Evolutionary conservation across 768 basidiomycete species (phyloP).

Genomic region (Punctularia strigosozonata): DNA sequence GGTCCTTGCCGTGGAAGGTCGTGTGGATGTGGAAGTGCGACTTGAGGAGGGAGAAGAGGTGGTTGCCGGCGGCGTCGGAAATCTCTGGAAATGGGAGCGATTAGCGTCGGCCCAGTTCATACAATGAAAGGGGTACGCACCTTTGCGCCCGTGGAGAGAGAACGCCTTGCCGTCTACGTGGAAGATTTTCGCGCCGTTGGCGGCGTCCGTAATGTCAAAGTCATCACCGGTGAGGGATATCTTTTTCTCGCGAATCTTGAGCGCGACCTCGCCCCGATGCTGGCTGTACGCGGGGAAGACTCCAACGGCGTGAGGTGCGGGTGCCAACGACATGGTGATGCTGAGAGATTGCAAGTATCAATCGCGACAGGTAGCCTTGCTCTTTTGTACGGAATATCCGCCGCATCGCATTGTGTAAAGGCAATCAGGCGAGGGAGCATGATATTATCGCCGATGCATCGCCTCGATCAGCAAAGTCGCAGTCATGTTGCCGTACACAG

Average conservation of each 20-base stretch:
- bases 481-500: too few species aligned
- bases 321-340: too few species aligned
- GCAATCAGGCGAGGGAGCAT: too few species aligned
- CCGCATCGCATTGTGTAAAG: too few species aligned
- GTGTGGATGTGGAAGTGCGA: background rate
- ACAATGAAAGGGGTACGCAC: background rate
- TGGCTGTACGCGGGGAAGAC: background rate
- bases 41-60: background rate
- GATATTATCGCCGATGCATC: too few species aligned
- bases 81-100: background rate
- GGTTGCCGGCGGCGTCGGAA: background rate
- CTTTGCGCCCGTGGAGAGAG: background rate
- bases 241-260: conserved; percentile 1
- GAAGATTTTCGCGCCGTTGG: background rate
- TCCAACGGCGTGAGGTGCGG: background rate
- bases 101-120: background rate
- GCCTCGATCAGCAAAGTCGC: too few species aligned
- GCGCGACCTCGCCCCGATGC: background rate
- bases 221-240: background rate
- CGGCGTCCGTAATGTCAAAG: background rate
- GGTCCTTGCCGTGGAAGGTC: background rate
- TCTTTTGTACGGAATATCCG: too few species aligned
- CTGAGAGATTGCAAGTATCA: too few species aligned
- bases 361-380: too few species aligned
- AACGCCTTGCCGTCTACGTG: background rate